Evolutionary conservation across 306 rosid species (phyloP).

Genomic region (Alnus glutinosa): DNA sequence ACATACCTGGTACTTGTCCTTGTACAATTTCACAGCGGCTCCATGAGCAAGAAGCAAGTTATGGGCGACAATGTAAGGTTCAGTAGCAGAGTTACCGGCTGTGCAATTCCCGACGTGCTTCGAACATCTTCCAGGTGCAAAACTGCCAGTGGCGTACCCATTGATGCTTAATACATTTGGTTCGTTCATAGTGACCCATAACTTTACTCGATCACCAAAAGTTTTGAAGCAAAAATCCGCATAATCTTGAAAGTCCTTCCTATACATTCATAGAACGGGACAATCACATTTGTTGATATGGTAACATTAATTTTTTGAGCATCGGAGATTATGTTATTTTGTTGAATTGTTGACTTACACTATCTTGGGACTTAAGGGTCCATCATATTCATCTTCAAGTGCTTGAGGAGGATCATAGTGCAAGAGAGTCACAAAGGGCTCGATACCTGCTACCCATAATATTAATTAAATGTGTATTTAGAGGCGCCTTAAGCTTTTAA

Average conservation of each 20-base stretch:
- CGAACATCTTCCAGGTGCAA: slow-evolving; percentile 51
- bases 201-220: slow-evolving; percentile 43
- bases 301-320: too few species aligned
- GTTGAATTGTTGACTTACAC: slow-evolving; percentile 28
- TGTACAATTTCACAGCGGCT: slow-evolving; percentile 33
- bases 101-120: slow-evolving; percentile 40
- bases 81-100: slow-evolving; percentile 43
- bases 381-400: slow-evolving; percentile 41
- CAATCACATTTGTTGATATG: too few species aligned
- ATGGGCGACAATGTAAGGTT: slow-evolving; percentile 44
- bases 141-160: slow-evolving; percentile 31
- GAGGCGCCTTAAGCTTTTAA: too few species aligned
- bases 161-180: slow-evolving; percentile 24
- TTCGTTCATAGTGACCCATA: slow-evolving; percentile 47
- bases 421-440: slow-evolving; percentile 38
- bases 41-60: slow-evolving; percentile 44
- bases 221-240: slow-evolving; percentile 41
- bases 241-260: slow-evolving; percentile 38
- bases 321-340: too few species aligned
- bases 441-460: slow-evolving; percentile 21
- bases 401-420: slow-evolving; percentile 50
- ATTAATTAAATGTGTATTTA: too few species aligned
- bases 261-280: background rate
- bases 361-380: slow-evolving; percentile 30
- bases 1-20: slow-evolving; percentile 35